Percentiles rank a stretch among this genome's conserved stretches.
Conservation (phyloP, 2,329 filamentous ascomycete genomes). For the Aspergillus spinulosporus region DNA sequence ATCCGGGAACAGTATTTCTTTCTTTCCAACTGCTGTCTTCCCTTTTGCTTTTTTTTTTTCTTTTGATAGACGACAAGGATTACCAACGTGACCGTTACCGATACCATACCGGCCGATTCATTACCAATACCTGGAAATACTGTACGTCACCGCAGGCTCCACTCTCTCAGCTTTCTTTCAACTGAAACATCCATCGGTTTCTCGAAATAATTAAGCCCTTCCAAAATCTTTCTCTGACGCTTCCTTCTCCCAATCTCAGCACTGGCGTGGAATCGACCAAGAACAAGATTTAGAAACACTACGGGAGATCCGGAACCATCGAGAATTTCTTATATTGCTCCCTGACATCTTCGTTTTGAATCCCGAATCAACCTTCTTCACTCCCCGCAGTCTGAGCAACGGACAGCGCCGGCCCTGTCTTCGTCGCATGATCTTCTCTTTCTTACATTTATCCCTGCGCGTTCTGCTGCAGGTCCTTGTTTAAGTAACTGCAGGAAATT, state of each 20-base stretch:
- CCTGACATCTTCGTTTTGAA: conserved; percentile 6
- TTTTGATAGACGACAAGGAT: background rate
- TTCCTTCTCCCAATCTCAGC: conserved; percentile 17
- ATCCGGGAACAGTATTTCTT: conserved; percentile 9
- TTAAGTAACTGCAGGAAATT: conserved; percentile 40
- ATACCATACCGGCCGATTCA: conserved; percentile 6
- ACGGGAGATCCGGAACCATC: conserved; percentile 7
- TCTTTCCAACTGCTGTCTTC: background rate
- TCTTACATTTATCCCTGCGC: conserved; percentile 27
- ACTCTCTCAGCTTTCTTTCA: conserved; percentile 25
- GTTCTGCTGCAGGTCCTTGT: conserved; percentile 30
- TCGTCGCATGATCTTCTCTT: conserved; percentile 31
- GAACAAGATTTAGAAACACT: conserved; percentile 8
- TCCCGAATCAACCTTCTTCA: conserved; percentile 5
- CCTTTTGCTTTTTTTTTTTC: background rate
- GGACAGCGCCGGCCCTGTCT: conserved; percentile 20
- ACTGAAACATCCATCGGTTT: conserved; percentile 30
- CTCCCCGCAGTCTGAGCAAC: conserved; percentile 17
- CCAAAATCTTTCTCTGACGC: conserved; percentile 27
- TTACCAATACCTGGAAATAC: background rate
- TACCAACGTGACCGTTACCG: background rate
- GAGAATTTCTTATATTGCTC: conserved; percentile 8
- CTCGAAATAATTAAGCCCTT: conserved; percentile 27
- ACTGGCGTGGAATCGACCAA: conserved; percentile 16
- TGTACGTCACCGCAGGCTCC: conserved; percentile 21